A percentile compares a stretch with the other conserved stretches of the same genome.
Evolutionary conservation across 768 basidiomycete genomes (phyloP).

Genomic region (Guyanaporus albipodus): DNA sequence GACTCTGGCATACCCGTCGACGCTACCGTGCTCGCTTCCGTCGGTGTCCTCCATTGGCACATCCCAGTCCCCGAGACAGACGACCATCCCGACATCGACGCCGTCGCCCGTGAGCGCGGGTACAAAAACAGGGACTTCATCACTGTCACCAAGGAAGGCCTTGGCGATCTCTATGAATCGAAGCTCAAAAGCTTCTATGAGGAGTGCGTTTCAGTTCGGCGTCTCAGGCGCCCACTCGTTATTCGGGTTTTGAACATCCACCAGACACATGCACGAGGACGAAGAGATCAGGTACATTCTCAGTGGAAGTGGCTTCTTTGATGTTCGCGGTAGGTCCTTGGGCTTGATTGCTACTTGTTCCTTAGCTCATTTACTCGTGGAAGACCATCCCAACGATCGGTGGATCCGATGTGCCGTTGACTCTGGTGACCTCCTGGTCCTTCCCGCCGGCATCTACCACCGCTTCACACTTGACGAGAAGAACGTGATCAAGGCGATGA

Average conservation of each 20-base stretch:
- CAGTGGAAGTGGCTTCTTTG: slow-evolving; percentile 87
- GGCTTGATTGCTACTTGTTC: too few species aligned
- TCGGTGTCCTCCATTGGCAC: slow-evolving; percentile 66
- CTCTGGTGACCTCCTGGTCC: slow-evolving; percentile 78
- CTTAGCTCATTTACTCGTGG: not conserved
- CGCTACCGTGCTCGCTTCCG: slow-evolving; percentile 41
- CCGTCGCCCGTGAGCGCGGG: slow-evolving; percentile 58
- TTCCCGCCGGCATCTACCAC: slow-evolving; percentile 92
- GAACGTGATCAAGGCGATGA: slow-evolving; percentile 70
- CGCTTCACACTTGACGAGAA: slow-evolving; percentile 84
- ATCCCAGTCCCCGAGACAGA: slow-evolving; percentile 42
- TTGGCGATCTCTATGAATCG: slow-evolving; percentile 79
- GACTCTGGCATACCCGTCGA: slow-evolving; percentile 61
- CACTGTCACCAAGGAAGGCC: slow-evolving; percentile 68
- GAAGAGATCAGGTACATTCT: slow-evolving; percentile 92
- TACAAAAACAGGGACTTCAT: slow-evolving; percentile 87
- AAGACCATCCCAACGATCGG: slow-evolving; percentile 61
- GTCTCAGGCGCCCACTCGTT: not conserved
- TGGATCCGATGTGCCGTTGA: slow-evolving; percentile 82
- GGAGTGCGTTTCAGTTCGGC: slow-evolving; percentile 48
- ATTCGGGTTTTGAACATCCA: not conserved
- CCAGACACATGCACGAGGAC: slow-evolving; percentile 90
- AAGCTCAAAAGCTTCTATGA: slow-evolving; percentile 82
- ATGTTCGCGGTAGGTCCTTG: slow-evolving; percentile 76
- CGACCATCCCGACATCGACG: slow-evolving; percentile 51